Evolutionary conservation across 83 land plant genomes (phyloP).

Genomic region (Picea abies): DNA sequence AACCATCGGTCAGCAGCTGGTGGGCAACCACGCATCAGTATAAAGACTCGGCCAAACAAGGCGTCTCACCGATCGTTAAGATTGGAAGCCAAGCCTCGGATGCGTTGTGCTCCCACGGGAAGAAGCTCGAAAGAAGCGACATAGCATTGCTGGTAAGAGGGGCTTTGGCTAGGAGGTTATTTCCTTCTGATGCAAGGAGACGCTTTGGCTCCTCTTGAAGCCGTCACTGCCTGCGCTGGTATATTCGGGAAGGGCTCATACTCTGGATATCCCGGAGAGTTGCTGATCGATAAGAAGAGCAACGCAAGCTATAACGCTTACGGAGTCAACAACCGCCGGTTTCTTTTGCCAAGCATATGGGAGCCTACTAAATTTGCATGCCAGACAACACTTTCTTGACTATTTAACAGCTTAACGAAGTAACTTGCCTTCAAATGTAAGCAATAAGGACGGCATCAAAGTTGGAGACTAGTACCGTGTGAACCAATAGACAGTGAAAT

Average conservation of each 20-base stretch:
- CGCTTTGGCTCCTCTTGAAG: constrained; percentile 34
- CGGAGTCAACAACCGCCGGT: constrained; percentile 28
- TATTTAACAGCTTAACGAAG: no score
- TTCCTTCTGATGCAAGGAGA: constrained; percentile 27
- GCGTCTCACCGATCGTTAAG: neutral
- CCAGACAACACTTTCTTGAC: neutral
- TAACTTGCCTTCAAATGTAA: no score
- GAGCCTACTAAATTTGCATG: constrained; percentile 19
- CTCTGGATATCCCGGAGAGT: constrained; percentile 41
- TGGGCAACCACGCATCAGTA: constrained; percentile 25
- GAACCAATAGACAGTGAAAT: no score
- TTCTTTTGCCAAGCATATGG: constrained; percentile 50
- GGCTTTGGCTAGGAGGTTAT: neutral
- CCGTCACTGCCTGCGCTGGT: constrained; percentile 45
- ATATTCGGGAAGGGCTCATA: constrained; percentile 40
- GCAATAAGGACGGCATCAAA: no score
- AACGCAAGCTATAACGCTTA: constrained; percentile 45
- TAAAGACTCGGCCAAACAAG: neutral
- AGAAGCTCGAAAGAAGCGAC: constrained; percentile 17
- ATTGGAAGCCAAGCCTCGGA: constrained; percentile 31
- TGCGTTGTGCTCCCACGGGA: constrained; percentile 31
- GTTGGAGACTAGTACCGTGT: no score
- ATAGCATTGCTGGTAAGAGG: constrained; percentile 15
- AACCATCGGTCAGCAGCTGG: constrained; percentile 27
- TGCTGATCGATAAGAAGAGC: constrained; percentile 21